These are phyloP conservation scores for Bruguiera parviflora DNA, from an alignment of 345 rosid genomes.

Conservation along the genomic window DNA sequence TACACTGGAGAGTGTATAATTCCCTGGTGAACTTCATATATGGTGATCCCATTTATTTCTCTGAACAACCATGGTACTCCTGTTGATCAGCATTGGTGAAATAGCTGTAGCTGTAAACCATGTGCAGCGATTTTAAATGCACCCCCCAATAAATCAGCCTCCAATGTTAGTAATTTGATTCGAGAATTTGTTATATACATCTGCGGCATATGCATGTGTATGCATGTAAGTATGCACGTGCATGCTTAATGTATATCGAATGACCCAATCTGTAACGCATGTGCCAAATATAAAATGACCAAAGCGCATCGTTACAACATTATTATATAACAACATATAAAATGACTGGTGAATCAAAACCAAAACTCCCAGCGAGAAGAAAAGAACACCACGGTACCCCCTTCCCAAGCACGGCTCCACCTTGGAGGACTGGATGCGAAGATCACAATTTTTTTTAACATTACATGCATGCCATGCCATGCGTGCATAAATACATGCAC, in stretches of 20 bases:
- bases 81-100: background rate
- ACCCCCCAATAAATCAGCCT: background rate
- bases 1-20: background rate
- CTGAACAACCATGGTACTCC: background rate
- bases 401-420: conserved; percentile 19
- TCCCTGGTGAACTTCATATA: background rate
- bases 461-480: too few relatives aligned
- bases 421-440: background rate
- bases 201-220: background rate
- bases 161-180: background rate
- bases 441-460: background rate
- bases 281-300: too few relatives aligned
- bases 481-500: too few relatives aligned
- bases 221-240: too few relatives aligned
- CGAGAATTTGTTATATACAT: background rate
- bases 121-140: background rate
- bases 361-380: background rate
- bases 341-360: too few relatives aligned
- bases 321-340: too few relatives aligned
- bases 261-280: too few relatives aligned
- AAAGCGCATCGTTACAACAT: too few relatives aligned
- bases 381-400: background rate
- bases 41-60: background rate
- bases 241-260: too few relatives aligned
- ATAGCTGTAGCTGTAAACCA: background rate